Evolutionary conservation across 1,284 basidiomycete genomes (phyloP), one percentile per base, ranked within the genome.

Genomic region (Pyrrhoderma lamaoense): DNA sequence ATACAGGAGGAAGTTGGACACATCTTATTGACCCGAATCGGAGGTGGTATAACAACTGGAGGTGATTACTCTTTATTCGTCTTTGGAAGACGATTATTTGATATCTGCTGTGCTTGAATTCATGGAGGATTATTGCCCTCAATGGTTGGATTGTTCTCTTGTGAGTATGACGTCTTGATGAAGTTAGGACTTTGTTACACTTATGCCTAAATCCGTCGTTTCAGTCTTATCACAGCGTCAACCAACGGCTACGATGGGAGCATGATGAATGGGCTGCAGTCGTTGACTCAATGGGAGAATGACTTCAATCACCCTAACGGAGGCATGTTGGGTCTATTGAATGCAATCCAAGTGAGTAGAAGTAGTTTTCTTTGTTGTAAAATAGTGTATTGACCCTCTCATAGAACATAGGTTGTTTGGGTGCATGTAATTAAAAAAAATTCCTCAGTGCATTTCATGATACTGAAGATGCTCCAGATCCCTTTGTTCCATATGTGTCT

Each of bases 211-310:
- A 4, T 16, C 7, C 5, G 5, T n/a, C 38, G 50, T 2, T 42
- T 36, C 54, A 82, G 81, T 45, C 76, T 87, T 53, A 84, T 86
- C 62, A 85, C 84, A 9, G 84, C 84, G 11, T 84, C 82, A 8
- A 85, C 80, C 49, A 85, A 83, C 63, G 85, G 85, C 51, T 89
- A 82, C 64, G 85, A 88, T 64, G 82, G 82, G 54, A 79, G 75
- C 65, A 79, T 86, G 76, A 83, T 86, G 83, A 87, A 86, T 64
- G 82, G 81, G 61, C 70, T 88, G 42, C 85, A 87, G 62, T 77
- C 75, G 43, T 70, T 86, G 56, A 52, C 59, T 21, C 77, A 80
- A 56, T 88, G 85, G 84, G 64, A 71, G 45, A 49, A 56, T 8
- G 80, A 78, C 61, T 87, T 87, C 64, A 58, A 70, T 51, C 40